Percentiles rank a stretch among this genome's conserved stretches.
Evolutionary conservation across 495 filamentous ascomycete genomes (phyloP).

Genomic region (Aspergillus cristatus): DNA sequence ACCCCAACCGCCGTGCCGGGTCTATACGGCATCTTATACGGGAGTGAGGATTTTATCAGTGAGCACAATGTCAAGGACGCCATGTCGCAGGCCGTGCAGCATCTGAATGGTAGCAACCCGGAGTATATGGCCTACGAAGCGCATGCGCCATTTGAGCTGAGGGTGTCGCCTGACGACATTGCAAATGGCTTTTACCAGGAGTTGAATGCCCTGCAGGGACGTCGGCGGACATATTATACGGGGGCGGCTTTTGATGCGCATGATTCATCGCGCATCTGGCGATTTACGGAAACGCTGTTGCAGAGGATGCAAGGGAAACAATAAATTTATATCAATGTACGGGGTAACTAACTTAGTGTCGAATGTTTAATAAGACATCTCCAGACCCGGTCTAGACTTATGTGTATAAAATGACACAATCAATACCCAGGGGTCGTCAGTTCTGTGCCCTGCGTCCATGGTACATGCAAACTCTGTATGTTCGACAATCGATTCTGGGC

Average conservation of each 20-base stretch:
- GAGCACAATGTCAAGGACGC: slow-evolving; percentile 9
- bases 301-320: neutral
- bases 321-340: too few species aligned
- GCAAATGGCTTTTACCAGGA: slow-evolving; percentile 39
- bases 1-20: slow-evolving; percentile 7
- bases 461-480: too few species aligned
- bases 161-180: slow-evolving; percentile 25
- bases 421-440: too few species aligned
- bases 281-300: slow-evolving; percentile 13
- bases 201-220: slow-evolving; percentile 42
- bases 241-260: slow-evolving; percentile 32
- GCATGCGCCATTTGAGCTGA: slow-evolving; percentile 22
- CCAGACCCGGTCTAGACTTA: too few species aligned
- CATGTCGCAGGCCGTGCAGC: slow-evolving; percentile 6
- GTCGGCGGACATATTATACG: slow-evolving; percentile 43
- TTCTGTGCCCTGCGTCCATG: too few species aligned
- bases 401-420: too few species aligned
- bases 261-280: slow-evolving; percentile 23
- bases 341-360: too few species aligned
- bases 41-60: slow-evolving; percentile 3
- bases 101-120: slow-evolving; percentile 5
- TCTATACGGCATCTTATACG: slow-evolving; percentile 9
- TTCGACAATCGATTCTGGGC: too few species aligned
- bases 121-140: slow-evolving; percentile 14
- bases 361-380: too few species aligned